phyloP scores from a whole-genome alignment of 169 alveolate species.

The Eimeria acervulina region DNA sequence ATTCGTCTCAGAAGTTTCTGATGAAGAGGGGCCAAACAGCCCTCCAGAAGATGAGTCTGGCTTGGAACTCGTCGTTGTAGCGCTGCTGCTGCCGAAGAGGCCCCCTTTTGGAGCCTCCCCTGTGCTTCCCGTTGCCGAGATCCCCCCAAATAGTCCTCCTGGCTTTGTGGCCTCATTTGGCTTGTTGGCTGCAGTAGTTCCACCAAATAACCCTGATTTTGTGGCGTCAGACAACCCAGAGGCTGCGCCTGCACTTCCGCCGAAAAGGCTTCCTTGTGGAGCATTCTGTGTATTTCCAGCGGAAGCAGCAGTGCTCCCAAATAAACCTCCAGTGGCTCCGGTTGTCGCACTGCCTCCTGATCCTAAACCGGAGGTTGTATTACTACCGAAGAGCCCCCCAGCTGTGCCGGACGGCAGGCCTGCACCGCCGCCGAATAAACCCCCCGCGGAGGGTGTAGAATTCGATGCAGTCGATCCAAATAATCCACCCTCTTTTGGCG shows the following conservation, averaged over 20 bases:
- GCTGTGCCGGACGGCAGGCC: slow-evolving; percentile 10
- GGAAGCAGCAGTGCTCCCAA: slow-evolving; percentile 40
- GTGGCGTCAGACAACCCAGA: slow-evolving; percentile 21
- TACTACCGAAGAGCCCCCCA: slow-evolving; percentile 29
- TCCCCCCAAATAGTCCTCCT: slow-evolving; percentile 62
- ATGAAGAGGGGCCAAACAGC: slow-evolving; percentile 12
- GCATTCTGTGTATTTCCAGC: slow-evolving; percentile 50
- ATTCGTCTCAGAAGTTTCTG: neutral
- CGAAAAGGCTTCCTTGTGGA: slow-evolving; percentile 50
- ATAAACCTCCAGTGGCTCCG: slow-evolving; percentile 33
- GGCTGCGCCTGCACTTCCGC: slow-evolving; percentile 63
- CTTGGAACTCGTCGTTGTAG: slow-evolving; percentile 15
- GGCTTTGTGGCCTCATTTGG: slow-evolving; percentile 19
- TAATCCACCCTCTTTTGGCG: slow-evolving; percentile 42
- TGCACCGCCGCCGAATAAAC: slow-evolving; percentile 55
- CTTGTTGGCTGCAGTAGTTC: slow-evolving; percentile 12
- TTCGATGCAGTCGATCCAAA: slow-evolving; percentile 11
- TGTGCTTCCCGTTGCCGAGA: slow-evolving; percentile 29
- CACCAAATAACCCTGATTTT: slow-evolving; percentile 63
- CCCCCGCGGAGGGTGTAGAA: slow-evolving; percentile 12
- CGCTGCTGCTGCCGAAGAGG: slow-evolving; percentile 33
- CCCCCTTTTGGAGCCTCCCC: slow-evolving; percentile 44
- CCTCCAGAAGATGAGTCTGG: slow-evolving; percentile 21
- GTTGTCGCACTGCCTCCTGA: slow-evolving; percentile 31
- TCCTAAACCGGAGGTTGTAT: neutral